phyloP scores from a whole-genome alignment of 2,329 filamentous ascomycete genomes.

The Thielaviopsis populi region DNA sequence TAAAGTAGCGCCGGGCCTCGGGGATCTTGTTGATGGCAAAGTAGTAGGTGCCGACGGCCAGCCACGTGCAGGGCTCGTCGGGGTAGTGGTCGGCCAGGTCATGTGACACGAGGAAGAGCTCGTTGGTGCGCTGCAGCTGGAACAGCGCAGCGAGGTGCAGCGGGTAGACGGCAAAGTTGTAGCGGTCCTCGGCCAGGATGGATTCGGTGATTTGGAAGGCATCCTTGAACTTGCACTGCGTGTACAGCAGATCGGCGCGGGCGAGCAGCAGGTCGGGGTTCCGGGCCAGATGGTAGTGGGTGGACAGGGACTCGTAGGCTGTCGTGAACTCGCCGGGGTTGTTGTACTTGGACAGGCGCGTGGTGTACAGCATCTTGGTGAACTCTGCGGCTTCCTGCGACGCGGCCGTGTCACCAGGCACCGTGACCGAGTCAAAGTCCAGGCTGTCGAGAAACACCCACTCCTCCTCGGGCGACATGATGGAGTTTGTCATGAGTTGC shows the following conservation, averaged over 20 bases:
- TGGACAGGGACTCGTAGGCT: conserved; percentile 80
- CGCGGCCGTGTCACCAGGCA: conserved; percentile 46
- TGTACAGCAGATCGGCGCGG: conserved; percentile 81
- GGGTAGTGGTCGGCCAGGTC: conserved; percentile 85
- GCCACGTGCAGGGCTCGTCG: conserved; percentile 79
- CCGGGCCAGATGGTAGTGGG: conserved; percentile 72
- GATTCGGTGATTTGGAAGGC: conserved; percentile 70
- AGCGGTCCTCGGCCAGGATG: conserved; percentile 69
- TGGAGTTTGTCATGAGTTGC: conserved; percentile 89
- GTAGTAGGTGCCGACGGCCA: conserved; percentile 93
- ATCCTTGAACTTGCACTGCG: conserved; percentile 83
- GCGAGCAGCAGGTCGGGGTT: conserved; percentile 88
- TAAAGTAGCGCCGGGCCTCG: conserved; percentile 89
- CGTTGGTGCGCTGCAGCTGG: conserved; percentile 73
- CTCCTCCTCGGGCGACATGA: conserved; percentile 81
- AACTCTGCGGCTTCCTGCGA: conserved; percentile 86
- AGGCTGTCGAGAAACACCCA: conserved; percentile 78
- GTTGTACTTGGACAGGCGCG: conserved; percentile 85
- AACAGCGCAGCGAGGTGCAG: conserved; percentile 83
- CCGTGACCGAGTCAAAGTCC: conserved; percentile 71
- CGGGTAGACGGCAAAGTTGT: conserved; percentile 80
- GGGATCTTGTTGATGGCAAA: conserved; percentile 77
- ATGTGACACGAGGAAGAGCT: conserved; percentile 81
- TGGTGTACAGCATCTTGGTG: conserved; percentile 91
- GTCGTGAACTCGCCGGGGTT: conserved; percentile 69